Evolutionary conservation across 768 basidiomycete genomes (phyloP).

Genomic region (Pisolithus marmoratus): DNA sequence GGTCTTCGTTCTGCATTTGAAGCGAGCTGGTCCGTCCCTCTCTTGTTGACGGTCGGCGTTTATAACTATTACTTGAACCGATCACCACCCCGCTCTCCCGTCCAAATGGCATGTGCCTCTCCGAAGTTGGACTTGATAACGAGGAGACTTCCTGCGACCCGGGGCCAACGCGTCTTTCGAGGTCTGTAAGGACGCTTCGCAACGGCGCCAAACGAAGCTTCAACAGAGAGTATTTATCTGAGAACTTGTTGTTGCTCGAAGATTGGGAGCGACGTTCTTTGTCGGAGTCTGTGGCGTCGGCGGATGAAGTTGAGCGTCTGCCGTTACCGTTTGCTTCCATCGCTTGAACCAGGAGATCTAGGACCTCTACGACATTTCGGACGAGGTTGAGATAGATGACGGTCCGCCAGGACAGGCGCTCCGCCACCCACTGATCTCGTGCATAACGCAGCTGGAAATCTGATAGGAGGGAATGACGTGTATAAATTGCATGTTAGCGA

Average conservation of each 20-base stretch:
- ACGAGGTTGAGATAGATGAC: constrained; percentile 78
- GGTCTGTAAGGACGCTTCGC: constrained; percentile 47
- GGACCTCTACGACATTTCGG: constrained; percentile 60
- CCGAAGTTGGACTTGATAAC: too few species aligned
- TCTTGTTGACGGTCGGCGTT: too few species aligned
- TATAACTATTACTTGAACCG: too few species aligned
- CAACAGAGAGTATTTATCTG: constrained; percentile 57
- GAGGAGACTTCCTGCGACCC: constrained; percentile 26
- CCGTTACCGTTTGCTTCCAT: constrained; percentile 35
- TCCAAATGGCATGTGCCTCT: too few species aligned
- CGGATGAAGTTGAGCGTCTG: constrained; percentile 12
- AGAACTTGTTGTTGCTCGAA: constrained; percentile 39
- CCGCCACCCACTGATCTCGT: constrained; percentile 60
- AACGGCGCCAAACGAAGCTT: constrained; percentile 55
- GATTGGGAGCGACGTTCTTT: constrained; percentile 8
- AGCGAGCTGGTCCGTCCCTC: constrained; percentile 5
- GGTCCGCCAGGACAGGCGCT: constrained; percentile 63
- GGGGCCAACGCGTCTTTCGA: constrained; percentile 56
- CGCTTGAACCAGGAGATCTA: constrained; percentile 52
- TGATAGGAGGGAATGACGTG: constrained; percentile 13
- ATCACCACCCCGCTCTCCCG: too few species aligned
- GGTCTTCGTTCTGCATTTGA: constrained; percentile 34
- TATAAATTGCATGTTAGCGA: background rate
- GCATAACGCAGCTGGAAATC: constrained; percentile 77
- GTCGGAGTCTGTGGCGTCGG: constrained; percentile 6